Evolutionary conservation across 306 rosid species (phyloP).

Genomic region (Gastrolobium bilobum): DNA sequence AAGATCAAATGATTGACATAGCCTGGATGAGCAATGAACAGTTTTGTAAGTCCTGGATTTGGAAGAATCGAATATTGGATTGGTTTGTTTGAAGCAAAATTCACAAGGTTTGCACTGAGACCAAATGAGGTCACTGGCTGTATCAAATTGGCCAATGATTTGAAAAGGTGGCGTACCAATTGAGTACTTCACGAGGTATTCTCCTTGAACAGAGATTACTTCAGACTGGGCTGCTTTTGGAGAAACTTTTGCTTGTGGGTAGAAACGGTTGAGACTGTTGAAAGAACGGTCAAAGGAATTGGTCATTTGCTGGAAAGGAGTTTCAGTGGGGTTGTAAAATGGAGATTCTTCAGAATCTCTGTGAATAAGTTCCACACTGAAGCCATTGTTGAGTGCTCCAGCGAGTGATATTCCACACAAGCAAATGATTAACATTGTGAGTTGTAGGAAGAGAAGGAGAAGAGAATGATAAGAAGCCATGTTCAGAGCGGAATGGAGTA

Average conservation of each 20-base stretch:
- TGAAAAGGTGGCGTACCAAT: slow-evolving; percentile 59
- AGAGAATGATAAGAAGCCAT: too few species aligned
- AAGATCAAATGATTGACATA: neutral
- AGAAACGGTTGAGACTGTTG: slow-evolving; percentile 11
- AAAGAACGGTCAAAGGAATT: slow-evolving; percentile 53
- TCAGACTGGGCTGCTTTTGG: slow-evolving; percentile 16
- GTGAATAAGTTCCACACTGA: too few species aligned
- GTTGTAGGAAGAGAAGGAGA: too few species aligned
- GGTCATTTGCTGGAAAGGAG: slow-evolving; percentile 40
- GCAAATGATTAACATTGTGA: too few species aligned
- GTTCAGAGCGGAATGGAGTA: too few species aligned
- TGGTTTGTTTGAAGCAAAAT: slow-evolving; percentile 43
- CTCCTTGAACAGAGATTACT: slow-evolving; percentile 32
- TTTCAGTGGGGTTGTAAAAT: neutral
- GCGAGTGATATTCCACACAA: too few species aligned
- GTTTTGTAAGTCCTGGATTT: slow-evolving; percentile 50
- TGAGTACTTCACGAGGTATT: slow-evolving; percentile 53
- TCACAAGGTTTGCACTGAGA: slow-evolving; percentile 62
- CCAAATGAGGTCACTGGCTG: slow-evolving; percentile 69
- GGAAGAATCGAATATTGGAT: slow-evolving; percentile 53
- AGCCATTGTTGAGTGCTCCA: too few species aligned
- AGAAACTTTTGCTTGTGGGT: neutral
- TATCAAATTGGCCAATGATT: slow-evolving; percentile 54
- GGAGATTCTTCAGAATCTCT: too few species aligned
- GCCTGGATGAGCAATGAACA: neutral